A percentile compares a stretch with the other conserved stretches of the same genome.
Evolutionary conservation across 352 stramenopile genomes (phyloP).

Genomic region (Aphanomyces invadans): DNA sequence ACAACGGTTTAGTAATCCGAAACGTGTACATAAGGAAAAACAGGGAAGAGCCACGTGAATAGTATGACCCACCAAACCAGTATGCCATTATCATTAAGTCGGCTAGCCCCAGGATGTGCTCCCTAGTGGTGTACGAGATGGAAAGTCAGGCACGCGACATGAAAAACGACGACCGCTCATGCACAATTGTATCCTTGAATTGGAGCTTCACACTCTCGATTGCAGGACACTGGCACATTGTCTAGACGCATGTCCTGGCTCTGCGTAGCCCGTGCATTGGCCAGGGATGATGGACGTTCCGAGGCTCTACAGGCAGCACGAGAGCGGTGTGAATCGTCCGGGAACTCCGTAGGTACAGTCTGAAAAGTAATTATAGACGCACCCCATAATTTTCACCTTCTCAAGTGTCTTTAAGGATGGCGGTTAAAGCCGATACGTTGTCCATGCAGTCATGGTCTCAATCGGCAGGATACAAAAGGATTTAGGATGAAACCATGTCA

Average conservation of each 20-base stretch:
- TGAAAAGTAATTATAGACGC: too few relatives aligned
- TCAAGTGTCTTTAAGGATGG: too few relatives aligned
- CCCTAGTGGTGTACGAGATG: background rate
- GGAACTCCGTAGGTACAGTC: too few relatives aligned
- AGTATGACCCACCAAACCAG: background rate
- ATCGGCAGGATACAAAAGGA: too few relatives aligned
- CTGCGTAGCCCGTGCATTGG: background rate
- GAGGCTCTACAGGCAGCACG: background rate
- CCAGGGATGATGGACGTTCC: constrained; percentile 4
- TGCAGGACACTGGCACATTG: background rate
- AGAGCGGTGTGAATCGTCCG: background rate
- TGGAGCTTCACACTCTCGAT: background rate
- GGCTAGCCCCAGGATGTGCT: constrained; percentile 19
- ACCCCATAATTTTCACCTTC: too few relatives aligned
- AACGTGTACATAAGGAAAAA: background rate
- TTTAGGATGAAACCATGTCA: too few relatives aligned
- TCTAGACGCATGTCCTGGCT: background rate
- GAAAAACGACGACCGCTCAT: too few relatives aligned
- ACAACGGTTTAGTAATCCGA: background rate
- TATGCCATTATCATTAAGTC: constrained; percentile 15
- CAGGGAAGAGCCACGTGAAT: background rate
- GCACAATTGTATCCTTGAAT: constrained; percentile 10
- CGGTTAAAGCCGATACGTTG: too few relatives aligned
- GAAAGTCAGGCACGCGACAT: too few relatives aligned
- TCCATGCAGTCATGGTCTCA: too few relatives aligned